A percentile compares a stretch with the other conserved stretches of the same genome.
phyloP scores from a whole-genome alignment of 176 grass and related monocot genomes.

The Eragrostis nindensis region DNA sequence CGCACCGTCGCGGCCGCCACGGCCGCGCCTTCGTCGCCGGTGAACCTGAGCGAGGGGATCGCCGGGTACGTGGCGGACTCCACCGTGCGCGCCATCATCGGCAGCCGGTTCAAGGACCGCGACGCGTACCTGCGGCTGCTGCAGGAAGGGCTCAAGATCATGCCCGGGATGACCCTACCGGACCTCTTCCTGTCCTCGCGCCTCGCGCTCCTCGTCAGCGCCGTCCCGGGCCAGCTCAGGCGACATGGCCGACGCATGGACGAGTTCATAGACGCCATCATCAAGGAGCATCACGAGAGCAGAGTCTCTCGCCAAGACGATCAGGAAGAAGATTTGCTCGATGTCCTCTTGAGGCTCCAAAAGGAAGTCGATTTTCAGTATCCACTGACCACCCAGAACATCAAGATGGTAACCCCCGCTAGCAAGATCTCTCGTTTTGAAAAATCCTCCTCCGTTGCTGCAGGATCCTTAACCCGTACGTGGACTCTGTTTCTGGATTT shows the following conservation, averaged over 20 bases:
- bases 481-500: too few relatives aligned
- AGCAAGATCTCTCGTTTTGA: not conserved
- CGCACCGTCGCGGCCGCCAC: not conserved
- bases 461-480: too few relatives aligned
- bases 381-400: constrained; percentile 31
- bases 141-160: not conserved
- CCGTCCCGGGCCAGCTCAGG: not conserved
- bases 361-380: constrained; percentile 3
- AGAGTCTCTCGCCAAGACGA: not conserved
- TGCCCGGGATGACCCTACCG: constrained; percentile 38
- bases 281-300: constrained; percentile 10
- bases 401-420: constrained; percentile 38
- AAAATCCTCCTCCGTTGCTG: too few relatives aligned
- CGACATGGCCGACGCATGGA: not conserved
- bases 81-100: constrained; percentile 37
- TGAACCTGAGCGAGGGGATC: not conserved
- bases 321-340: constrained; percentile 38
- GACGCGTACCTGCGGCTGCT: constrained; percentile 27
- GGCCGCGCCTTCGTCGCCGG: not conserved
- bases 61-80: constrained; percentile 14
- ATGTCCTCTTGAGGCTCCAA: constrained; percentile 43
- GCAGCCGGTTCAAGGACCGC: constrained; percentile 8
- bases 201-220: constrained; percentile 5
- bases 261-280: constrained; percentile 20
- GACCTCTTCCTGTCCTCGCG: constrained; percentile 59